phyloP scores from a whole-genome alignment of 2,329 filamentous ascomycete genomes.

The Aureobasidium sp. region DNA sequence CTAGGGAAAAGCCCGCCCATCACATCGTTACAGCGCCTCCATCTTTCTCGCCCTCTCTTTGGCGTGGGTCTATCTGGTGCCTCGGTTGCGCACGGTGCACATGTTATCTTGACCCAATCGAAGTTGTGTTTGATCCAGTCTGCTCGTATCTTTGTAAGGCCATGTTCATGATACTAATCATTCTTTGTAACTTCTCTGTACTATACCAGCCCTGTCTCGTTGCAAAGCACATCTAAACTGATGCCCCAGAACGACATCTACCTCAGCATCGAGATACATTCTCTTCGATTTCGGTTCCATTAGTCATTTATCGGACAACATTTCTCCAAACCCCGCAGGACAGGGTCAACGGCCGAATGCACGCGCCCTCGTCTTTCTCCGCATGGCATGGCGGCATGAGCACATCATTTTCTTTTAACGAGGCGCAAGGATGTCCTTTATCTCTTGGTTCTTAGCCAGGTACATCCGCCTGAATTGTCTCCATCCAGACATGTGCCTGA shows the following conservation, averaged over 20 bases:
- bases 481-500: background rate
- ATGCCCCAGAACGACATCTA: background rate
- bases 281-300: background rate
- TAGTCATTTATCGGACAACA: background rate
- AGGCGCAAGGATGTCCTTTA: background rate
- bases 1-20: constrained; percentile 1
- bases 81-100: too few species aligned
- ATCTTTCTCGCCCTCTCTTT: background rate
- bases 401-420: background rate
- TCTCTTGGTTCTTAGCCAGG: background rate
- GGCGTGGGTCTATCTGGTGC: background rate
- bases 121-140: background rate
- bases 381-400: background rate
- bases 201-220: background rate
- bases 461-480: constrained; percentile 7
- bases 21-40: background rate
- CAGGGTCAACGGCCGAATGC: constrained; percentile 6
- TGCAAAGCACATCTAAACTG: background rate
- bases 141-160: constrained; percentile 4
- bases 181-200: background rate
- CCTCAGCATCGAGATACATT: background rate
- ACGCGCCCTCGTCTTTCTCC: background rate
- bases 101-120: background rate
- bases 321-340: background rate
- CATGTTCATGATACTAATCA: background rate